phyloP scores from a whole-genome alignment of 1,284 basidiomycete species.

The Cerrena zonata region DNA sequence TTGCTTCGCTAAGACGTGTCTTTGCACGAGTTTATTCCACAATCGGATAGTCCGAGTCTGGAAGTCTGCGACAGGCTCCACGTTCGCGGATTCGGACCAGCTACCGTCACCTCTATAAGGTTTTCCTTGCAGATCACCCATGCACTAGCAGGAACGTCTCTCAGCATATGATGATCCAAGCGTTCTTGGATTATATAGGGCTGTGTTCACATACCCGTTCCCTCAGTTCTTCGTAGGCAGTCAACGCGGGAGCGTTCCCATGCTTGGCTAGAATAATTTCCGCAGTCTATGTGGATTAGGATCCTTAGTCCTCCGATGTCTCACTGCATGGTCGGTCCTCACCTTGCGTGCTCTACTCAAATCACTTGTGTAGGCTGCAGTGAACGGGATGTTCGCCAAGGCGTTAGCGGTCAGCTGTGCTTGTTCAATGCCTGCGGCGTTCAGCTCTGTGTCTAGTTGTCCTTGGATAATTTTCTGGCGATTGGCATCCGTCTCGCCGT shows the following conservation, averaged over 20 bases:
- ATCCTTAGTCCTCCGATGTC: neutral
- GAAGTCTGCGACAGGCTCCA: slow-evolving; percentile 36
- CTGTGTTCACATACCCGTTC: slow-evolving; percentile 47
- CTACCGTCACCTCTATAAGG: no score
- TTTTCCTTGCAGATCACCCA: slow-evolving; percentile 60
- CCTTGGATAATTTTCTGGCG: slow-evolving; percentile 59
- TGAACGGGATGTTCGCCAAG: slow-evolving; percentile 47
- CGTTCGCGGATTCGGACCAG: slow-evolving; percentile 18
- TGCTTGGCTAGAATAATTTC: slow-evolving; percentile 54
- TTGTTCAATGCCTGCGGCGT: slow-evolving; percentile 52
- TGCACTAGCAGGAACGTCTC: slow-evolving; percentile 35
- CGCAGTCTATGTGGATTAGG: slow-evolving; percentile 46
- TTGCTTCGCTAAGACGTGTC: slow-evolving; percentile 21
- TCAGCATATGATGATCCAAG: neutral
- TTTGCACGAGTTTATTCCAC: slow-evolving; percentile 51
- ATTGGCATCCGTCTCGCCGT: slow-evolving; percentile 72
- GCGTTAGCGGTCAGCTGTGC: slow-evolving; percentile 48
- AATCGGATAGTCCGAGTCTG: slow-evolving; percentile 44
- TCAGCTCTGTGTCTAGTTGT: slow-evolving; percentile 60
- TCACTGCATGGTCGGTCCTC: slow-evolving; percentile 16
- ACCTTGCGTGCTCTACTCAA: slow-evolving; percentile 56
- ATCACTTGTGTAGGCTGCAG: slow-evolving; percentile 59
- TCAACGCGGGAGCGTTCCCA: slow-evolving; percentile 37
- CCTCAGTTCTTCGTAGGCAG: slow-evolving; percentile 43
- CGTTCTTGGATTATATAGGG: neutral